A percentile compares a stretch with the other conserved stretches of the same genome.
Evolutionary conservation across 139 green algal genomes (phyloP).

Genomic region (Helicosporidium sp.): DNA sequence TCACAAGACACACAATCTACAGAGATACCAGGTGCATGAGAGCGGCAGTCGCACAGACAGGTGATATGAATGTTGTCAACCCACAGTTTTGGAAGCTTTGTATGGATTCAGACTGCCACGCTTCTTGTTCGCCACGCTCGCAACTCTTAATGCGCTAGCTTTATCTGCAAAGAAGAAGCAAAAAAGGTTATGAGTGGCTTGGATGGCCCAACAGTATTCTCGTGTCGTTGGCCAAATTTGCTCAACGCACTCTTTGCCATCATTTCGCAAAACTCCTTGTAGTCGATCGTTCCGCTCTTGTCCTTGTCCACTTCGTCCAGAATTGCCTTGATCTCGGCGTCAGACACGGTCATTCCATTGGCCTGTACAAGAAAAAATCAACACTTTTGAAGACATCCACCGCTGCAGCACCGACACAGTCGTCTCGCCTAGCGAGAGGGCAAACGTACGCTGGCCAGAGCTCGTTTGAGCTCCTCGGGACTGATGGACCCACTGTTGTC

Average conservation of each 20-base stretch:
- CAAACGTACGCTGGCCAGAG: no score
- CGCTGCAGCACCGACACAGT: no score
- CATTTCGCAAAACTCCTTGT: constrained; percentile 54
- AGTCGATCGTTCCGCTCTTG: constrained; percentile 52
- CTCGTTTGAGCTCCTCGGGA: constrained; percentile 38
- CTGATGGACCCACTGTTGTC: constrained; percentile 50
- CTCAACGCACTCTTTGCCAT: constrained; percentile 17
- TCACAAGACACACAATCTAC: background rate
- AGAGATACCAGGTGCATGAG: background rate
- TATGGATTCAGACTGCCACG: constrained; percentile 14
- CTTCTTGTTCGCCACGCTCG: background rate
- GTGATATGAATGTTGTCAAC: background rate
- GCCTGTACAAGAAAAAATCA: no score
- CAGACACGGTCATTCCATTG: no score
- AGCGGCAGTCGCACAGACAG: background rate
- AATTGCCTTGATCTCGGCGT: constrained; percentile 21
- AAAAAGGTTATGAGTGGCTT: background rate
- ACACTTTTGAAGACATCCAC: no score
- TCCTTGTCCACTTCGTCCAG: constrained; percentile 45
- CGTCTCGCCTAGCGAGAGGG: no score
- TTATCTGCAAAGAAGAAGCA: background rate
- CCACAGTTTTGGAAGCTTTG: constrained; percentile 7
- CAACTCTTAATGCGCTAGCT: background rate
- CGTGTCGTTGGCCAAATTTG: background rate
- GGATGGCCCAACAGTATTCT: background rate